Evolutionary conservation across 2,329 filamentous ascomycete species (phyloP).

Genomic region (Lachnellula cervina): DNA sequence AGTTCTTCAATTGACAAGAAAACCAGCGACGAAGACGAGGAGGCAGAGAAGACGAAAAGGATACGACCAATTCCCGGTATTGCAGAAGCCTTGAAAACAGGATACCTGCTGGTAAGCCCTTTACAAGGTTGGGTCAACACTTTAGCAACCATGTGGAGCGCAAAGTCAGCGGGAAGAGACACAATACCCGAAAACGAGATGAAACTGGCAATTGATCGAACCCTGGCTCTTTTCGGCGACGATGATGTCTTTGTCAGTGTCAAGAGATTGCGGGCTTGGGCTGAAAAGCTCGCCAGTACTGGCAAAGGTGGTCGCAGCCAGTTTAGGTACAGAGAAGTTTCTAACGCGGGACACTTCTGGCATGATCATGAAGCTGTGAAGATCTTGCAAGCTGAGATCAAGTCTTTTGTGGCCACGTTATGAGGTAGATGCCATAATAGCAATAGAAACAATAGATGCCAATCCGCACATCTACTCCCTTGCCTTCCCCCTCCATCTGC

Average conservation of each 20-base stretch:
- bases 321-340: constrained; percentile 41
- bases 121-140: constrained; percentile 55
- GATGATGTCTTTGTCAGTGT: constrained; percentile 68
- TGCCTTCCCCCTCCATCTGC: too few relatives aligned
- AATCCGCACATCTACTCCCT: too few relatives aligned
- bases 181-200: constrained; percentile 36
- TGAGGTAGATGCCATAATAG: not conserved
- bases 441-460: not conserved
- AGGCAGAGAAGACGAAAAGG: not conserved
- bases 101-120: constrained; percentile 65
- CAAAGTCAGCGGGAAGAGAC: constrained; percentile 20
- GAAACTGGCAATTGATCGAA: constrained; percentile 54
- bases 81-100: constrained; percentile 33
- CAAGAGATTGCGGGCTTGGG: constrained; percentile 64
- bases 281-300: constrained; percentile 41
- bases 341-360: constrained; percentile 51
- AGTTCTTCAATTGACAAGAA: constrained; percentile 7
- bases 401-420: constrained; percentile 14
- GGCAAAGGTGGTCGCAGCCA: constrained; percentile 5
- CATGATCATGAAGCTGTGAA: constrained; percentile 21
- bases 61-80: constrained; percentile 15
- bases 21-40: not conserved
- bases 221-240: constrained; percentile 70
- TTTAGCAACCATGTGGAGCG: constrained; percentile 51
- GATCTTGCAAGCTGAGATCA: constrained; percentile 20